A percentile compares a stretch with the other conserved stretches of the same genome.
Evolutionary conservation across 2,329 filamentous ascomycete genomes (phyloP).

Genomic region (Clarireedia paspali): DNA sequence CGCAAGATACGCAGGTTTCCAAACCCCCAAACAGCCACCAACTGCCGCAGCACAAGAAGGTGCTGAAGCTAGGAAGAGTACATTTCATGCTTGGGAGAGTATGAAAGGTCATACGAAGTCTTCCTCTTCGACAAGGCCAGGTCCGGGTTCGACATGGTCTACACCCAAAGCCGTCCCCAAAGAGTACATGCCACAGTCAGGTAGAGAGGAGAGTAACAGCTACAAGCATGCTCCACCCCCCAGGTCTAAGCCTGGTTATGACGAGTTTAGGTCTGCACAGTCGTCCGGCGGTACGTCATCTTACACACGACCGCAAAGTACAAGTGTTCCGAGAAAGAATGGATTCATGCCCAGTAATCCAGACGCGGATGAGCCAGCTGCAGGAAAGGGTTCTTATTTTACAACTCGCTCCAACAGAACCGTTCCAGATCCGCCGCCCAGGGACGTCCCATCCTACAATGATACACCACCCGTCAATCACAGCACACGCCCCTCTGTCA

Average conservation of each 20-base stretch:
- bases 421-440: conserved; percentile 19
- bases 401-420: conserved; percentile 24
- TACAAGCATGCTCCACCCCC: conserved; percentile 14
- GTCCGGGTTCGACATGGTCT: conserved; percentile 13
- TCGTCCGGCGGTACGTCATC: conserved; percentile 5
- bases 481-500: conserved; percentile 11
- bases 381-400: conserved; percentile 25
- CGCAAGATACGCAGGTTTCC: conserved; percentile 25
- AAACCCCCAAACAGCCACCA: conserved; percentile 21
- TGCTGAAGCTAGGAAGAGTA: conserved; percentile 23
- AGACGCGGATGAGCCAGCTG: conserved; percentile 28
- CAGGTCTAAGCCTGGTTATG: conserved; percentile 15
- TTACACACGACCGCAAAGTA: conserved; percentile 20
- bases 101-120: conserved; percentile 18
- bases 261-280: conserved; percentile 17
- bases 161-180: conserved; percentile 20
- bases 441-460: conserved; percentile 5
- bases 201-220: conserved; percentile 19
- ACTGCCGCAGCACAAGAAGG: conserved; percentile 25
- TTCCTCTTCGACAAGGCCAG: conserved; percentile 3
- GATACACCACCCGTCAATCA: conserved; percentile 5
- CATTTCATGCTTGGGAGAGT: conserved; percentile 29
- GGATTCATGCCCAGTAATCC: conserved; percentile 29
- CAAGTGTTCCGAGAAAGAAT: conserved; percentile 19
- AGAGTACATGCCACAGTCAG: conserved; percentile 18